These are phyloP conservation scores for Tricholoma flavovirens DNA, from an alignment of 768 basidiomycete species.

Conservation along the genomic window DNA sequence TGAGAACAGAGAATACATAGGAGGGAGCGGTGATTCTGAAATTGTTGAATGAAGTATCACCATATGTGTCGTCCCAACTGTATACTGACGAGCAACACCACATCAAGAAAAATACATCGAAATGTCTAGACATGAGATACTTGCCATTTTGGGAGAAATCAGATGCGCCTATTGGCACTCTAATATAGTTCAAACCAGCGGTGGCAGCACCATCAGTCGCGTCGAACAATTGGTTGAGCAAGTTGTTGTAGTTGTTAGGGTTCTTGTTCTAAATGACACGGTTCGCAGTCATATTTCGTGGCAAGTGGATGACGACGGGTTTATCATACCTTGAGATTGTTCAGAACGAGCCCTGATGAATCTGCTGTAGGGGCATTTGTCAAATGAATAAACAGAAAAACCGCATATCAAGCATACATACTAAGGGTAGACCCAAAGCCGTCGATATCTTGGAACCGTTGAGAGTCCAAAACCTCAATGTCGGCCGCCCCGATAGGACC, in stretches of 20 bases:
- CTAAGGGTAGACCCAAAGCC: slow-evolving; percentile 68
- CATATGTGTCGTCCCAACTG: slow-evolving; percentile 57
- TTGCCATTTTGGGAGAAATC: slow-evolving; percentile 61
- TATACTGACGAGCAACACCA: slow-evolving; percentile 64
- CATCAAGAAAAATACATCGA: slow-evolving; percentile 35
- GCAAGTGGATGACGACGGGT: neutral
- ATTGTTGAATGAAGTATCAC: slow-evolving; percentile 50
- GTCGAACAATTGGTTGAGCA: slow-evolving; percentile 57
- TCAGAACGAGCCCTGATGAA: slow-evolving; percentile 57
- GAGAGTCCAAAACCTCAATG: slow-evolving; percentile 52
- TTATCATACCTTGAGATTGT: slow-evolving; percentile 58
- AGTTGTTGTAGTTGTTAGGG: slow-evolving; percentile 48
- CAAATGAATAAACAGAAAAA: neutral
- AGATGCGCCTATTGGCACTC: slow-evolving; percentile 66
- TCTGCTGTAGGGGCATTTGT: slow-evolving; percentile 43
- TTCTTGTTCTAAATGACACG: slow-evolving; percentile 38
- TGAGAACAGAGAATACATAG: slow-evolving; percentile 56
- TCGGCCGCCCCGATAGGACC: slow-evolving; percentile 54
- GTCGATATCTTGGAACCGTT: slow-evolving; percentile 54
- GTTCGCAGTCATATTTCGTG: neutral
- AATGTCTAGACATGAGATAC: slow-evolving; percentile 5
- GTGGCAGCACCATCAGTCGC: slow-evolving; percentile 54
- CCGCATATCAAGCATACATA: slow-evolving; percentile 21
- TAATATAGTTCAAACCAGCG: slow-evolving; percentile 65
- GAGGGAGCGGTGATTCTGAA: slow-evolving; percentile 62